Evolutionary conservation across 2,329 filamentous ascomycete genomes (phyloP), one percentile per base, ranked within the genome.

Genomic region (Teratosphaeriaceae sp.): DNA sequence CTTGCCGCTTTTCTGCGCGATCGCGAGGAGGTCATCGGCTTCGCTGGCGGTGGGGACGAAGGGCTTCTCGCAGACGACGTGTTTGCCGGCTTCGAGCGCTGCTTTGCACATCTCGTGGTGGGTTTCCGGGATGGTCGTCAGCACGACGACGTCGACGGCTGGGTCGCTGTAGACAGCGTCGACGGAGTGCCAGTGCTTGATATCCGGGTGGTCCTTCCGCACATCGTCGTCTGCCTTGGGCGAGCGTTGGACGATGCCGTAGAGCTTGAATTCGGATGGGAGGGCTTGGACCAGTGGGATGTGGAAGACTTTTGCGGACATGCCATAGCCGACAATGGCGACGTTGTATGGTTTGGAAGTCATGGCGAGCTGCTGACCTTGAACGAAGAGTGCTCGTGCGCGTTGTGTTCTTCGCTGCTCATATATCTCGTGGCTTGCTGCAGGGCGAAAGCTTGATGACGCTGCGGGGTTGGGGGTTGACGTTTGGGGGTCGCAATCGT

Each of bases 51-150:
- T 84, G 16, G 85, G 82, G 11, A 86, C 84, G 61, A 90, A 90
- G 2, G 86, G 86, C 70, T 90, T 90, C 69, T 90, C 86, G 38
- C 84, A 82, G 40, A 90, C 71, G 20, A 89, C 82, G 62, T 90
- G 82, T 69, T 89, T 89, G 54, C 82, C 81, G 8, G 75, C 70
- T 58, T 82, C 72, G 37, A 90, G 71, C 0, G 82, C 80, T 40
- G 75, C 64, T 62, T 79, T 80, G 26, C 79, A 71, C 53, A 88
- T 70, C 13, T 70, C 61, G 58, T 79, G 85, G 68, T 90, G 86
- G 9, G 78, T 81, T 48, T 82, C 74, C 0, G 85, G 85, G 0
- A 83, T 79, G 0, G 83, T 88, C 40, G 80, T 80, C 48, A 92
- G 66, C 52, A 88, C 71, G 23, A 88, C 75, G 15, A 89, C 69